phyloP scores from a whole-genome alignment of 257 asterid genomes.

The Rauvolfia tetraphylla region DNA sequence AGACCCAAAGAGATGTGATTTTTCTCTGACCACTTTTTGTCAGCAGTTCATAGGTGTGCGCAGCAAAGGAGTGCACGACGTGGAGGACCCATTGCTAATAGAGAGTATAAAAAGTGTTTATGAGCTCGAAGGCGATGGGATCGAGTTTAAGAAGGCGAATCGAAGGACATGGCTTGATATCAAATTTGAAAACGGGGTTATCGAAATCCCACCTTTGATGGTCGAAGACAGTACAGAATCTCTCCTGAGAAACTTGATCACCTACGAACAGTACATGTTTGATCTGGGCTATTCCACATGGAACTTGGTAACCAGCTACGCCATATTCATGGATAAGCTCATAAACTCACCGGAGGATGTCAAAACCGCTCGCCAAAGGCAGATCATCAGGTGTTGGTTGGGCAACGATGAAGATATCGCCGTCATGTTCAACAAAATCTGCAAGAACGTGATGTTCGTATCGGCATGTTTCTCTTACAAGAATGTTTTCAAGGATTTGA shows the following conservation, averaged over 20 bases:
- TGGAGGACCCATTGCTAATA: neutral
- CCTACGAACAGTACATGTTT: neutral
- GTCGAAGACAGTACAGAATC: neutral
- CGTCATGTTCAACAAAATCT: constrained; percentile 15
- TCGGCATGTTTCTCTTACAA: constrained; percentile 7
- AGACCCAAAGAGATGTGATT: neutral
- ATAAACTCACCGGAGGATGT: neutral
- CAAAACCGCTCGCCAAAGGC: neutral
- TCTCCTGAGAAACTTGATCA: neutral
- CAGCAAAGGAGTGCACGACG: neutral
- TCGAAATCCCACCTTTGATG: neutral
- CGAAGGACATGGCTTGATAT: neutral
- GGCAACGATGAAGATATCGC: constrained; percentile 15
- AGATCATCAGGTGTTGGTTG: constrained; percentile 2
- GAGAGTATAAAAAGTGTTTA: neutral
- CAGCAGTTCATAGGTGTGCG: neutral
- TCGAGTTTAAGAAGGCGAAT: neutral
- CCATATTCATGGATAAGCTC: neutral
- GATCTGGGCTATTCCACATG: neutral
- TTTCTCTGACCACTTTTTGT: neutral
- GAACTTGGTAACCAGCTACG: neutral
- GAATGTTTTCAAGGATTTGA: neutral
- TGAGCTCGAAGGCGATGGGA: neutral
- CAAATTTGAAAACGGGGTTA: neutral
- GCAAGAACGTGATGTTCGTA: neutral